phyloP scores from a whole-genome alignment of 1,284 basidiomycete species.

The Hemileia vastatrix region DNA sequence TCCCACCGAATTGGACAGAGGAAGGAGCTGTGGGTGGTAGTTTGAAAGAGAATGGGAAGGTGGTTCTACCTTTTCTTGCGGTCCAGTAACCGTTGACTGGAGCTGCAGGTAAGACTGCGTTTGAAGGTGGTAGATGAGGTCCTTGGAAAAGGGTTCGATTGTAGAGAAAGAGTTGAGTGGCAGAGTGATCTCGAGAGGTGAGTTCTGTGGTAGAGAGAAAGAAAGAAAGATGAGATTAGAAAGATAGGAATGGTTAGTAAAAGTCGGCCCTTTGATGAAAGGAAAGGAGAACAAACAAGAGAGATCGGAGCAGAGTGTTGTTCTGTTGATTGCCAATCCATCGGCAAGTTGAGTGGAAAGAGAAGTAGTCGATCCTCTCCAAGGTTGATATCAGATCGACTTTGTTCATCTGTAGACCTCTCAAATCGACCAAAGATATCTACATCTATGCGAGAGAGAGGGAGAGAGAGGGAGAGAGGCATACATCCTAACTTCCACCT shows the following conservation, averaged over 20 bases:
- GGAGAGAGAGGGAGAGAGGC: no score
- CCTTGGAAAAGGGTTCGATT: constrained; percentile 32
- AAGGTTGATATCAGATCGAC: not conserved
- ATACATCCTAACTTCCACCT: not conserved
- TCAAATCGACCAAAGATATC: no score
- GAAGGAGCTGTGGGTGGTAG: constrained; percentile 29
- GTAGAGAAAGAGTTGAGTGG: constrained; percentile 30
- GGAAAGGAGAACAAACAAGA: not conserved
- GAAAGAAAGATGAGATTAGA: no score
- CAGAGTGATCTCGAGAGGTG: constrained; percentile 30
- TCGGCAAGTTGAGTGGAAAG: no score
- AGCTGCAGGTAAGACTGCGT: constrained; percentile 27
- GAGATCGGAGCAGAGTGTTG: not conserved
- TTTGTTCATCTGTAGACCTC: not conserved
- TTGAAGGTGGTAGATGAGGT: constrained; percentile 29
- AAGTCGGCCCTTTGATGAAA: not conserved
- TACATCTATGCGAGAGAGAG: no score
- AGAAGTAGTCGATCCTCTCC: no score
- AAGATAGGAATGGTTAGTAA: not conserved
- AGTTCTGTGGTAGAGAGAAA: no score
- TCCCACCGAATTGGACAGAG: constrained; percentile 28
- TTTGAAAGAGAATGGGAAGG: constrained; percentile 32
- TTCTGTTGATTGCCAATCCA: not conserved
- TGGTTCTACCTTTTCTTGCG: constrained; percentile 31
- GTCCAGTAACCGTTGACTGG: constrained; percentile 30